Evolutionary conservation across 495 filamentous ascomycete genomes (phyloP).

Genomic region (Xylaria palmicola): DNA sequence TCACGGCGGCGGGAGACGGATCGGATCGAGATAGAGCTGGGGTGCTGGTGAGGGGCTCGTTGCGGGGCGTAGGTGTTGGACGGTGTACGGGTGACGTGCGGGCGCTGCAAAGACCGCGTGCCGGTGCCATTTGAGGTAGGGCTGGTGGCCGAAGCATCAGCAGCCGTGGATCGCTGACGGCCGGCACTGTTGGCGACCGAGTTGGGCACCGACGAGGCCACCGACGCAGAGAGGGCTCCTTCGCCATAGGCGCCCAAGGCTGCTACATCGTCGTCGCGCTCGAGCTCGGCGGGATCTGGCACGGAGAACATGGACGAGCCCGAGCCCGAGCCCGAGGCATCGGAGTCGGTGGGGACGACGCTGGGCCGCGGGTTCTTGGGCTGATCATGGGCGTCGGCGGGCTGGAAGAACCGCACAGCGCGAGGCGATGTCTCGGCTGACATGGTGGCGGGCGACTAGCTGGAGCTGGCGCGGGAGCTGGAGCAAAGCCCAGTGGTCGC

Average conservation of each 20-base stretch:
- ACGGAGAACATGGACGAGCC: slow-evolving; percentile 61
- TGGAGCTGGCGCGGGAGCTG: slow-evolving; percentile 21
- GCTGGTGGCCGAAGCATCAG: slow-evolving; percentile 16
- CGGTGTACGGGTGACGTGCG: slow-evolving; percentile 40
- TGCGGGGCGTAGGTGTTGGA: slow-evolving; percentile 53
- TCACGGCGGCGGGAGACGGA: slow-evolving; percentile 79
- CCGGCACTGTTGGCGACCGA: slow-evolving; percentile 42
- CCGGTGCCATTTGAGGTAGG: slow-evolving; percentile 24
- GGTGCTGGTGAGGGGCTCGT: slow-evolving; percentile 31
- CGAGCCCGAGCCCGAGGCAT: slow-evolving; percentile 45
- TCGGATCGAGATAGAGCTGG: slow-evolving; percentile 51
- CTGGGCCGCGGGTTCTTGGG: slow-evolving; percentile 45
- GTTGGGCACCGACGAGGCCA: slow-evolving; percentile 34
- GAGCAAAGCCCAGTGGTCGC: slow-evolving; percentile 12
- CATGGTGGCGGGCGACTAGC: slow-evolving; percentile 26
- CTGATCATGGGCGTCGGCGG: slow-evolving; percentile 24
- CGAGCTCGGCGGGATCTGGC: slow-evolving; percentile 45
- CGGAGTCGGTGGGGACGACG: slow-evolving; percentile 58
- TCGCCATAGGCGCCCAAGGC: slow-evolving; percentile 43
- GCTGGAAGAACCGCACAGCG: slow-evolving; percentile 51
- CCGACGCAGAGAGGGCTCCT: slow-evolving; percentile 30
- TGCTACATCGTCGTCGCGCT: slow-evolving; percentile 48
- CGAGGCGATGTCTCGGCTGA: slow-evolving; percentile 50
- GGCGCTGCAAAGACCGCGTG: slow-evolving; percentile 25
- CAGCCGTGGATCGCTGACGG: slow-evolving; percentile 28